Evolutionary conservation across 495 filamentous ascomycete genomes (phyloP), one percentile per base, ranked within the genome.

Genomic region (Xylaria castorea): DNA sequence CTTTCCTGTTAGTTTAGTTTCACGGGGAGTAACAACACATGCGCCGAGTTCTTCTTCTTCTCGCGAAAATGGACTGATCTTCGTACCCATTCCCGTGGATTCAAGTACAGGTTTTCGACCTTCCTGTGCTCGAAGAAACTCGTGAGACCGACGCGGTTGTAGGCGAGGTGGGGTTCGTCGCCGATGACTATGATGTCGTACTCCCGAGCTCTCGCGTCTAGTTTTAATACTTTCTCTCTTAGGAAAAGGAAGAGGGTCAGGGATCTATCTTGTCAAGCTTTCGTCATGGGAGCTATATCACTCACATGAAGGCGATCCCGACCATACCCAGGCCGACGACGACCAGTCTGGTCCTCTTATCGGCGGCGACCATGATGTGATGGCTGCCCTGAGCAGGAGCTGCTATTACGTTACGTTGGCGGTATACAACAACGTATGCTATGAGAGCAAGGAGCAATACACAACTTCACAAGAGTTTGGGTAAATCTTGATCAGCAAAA

Each of bases 271-370:
- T 32, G 70, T 48, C 2, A 12, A 25, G 55, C 3, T 22, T 1
- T 34, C 9, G 5, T 36, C 16, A 30, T 58, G 2, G n/a, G n/a
- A n/a, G 36, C 22, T 4, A 16, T 42, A 11, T 18, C 34, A 64
- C 91, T 83, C 82, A 96, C 93, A 97, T 97, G 80, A 97, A 95
- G 58, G 93, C 90, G 68, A 98, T 93, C 30, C 94, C 95, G 51
- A 98, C 95, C 95, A 98, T 98, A 12, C 95, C 95, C 81, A 98
- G 81, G 11, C 95, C 95, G 34, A 97, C 93, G 42, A 98, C 89
- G 0, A 98, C 94, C 44, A 97, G 85, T 76, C 86, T 91, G 75
- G 94, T 93, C 66, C 91, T 82, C 64, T 73, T 61, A 25, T 22
- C 77, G 50, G 68, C 66, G 2, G 71, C 67, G 2, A 81, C 76